Base-by-base conservation (phyloP, 2,329 filamentous ascomycete species). In the Tetracladium maxilliforme region DNA sequence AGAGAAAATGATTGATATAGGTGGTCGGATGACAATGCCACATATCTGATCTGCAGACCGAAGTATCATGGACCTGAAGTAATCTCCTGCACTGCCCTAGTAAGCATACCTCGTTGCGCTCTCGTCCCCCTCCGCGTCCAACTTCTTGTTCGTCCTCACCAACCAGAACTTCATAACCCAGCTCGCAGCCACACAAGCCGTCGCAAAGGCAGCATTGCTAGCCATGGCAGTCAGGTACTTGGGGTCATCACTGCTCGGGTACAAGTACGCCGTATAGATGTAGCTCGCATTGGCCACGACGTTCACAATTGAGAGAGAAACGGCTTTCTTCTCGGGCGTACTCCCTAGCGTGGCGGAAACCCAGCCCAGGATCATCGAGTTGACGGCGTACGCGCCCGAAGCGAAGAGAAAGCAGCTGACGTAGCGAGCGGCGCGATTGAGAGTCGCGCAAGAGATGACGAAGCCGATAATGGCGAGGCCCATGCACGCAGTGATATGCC, bases 121-220 rank as follows among this genome's bases (percentile, higher is more conserved):
- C 19, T 30, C 30, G 20, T 26, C 23, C 11, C 23, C 28, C 14
- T 18, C 22, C 11, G 15, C 22, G 20, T 30, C 35, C 21, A 43
- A 30, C 32, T 43, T 45, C 28, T 33, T 38, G 29, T 53, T 51
- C 22, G 36, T 35, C 23, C 37, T 38, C 26, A 40, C 41, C 29
- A 52, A 32, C 33, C 44, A 42, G 10, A 42, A 18, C 31, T 38
- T 44, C 33, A 49, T 41, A 6, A 38, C 26, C 49, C 48, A 52
- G n/a, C 47, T 48, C 17, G 31, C 31, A 4, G 30, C 24, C 21
- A 44, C 44, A 13, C 40, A 46, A 4, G 45, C 46, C 15, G 46
- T 30, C 6, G 47, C 49, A 30, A 47, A 47, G 6, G 32, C 40
- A 26, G 42, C 39, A 29, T 42, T 45, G 6, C 39, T 34, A 19